phyloP scores from a whole-genome alignment of 2,329 filamentous ascomycete genomes.

The Penicillium sp. region DNA sequence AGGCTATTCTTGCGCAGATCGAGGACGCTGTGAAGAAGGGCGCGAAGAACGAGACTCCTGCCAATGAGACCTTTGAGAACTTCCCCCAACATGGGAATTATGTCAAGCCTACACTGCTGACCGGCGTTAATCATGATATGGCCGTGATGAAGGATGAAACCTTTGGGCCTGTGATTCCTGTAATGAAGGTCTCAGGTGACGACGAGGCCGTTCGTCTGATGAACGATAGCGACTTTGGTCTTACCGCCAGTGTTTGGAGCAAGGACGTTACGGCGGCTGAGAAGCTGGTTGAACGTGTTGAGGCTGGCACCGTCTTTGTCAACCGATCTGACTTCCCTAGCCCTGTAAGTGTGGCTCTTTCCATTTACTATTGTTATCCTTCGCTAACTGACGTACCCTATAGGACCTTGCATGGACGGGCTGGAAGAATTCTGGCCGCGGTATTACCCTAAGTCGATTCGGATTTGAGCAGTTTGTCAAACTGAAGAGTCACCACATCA shows the following conservation, averaged over 20 bases:
- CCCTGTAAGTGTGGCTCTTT: slow-evolving; percentile 63
- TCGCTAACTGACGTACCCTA: not conserved
- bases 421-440: slow-evolving; percentile 95
- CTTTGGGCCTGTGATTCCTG: slow-evolving; percentile 86
- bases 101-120: slow-evolving; percentile 79
- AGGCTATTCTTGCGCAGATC: slow-evolving; percentile 74
- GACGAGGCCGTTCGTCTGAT: slow-evolving; percentile 78
- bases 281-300: slow-evolving; percentile 73
- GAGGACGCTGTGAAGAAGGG: slow-evolving; percentile 79
- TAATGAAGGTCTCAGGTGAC: slow-evolving; percentile 81
- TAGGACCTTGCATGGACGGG: slow-evolving; percentile 95
- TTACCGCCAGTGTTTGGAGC: slow-evolving; percentile 97
- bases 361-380: not conserved
- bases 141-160: slow-evolving; percentile 89
- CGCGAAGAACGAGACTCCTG: slow-evolving; percentile 78
- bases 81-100: slow-evolving; percentile 80
- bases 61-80: slow-evolving; percentile 71
- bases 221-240: slow-evolving; percentile 92
- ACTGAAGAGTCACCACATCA: slow-evolving; percentile 93
- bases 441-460: slow-evolving; percentile 82
- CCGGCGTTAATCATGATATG: slow-evolving; percentile 78
- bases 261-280: slow-evolving; percentile 76
- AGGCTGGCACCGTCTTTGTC: slow-evolving; percentile 93
- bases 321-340: slow-evolving; percentile 91
- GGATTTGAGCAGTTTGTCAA: slow-evolving; percentile 96